Base-by-base conservation (phyloP, 2,329 filamentous ascomycete species). In the Stromatinia cepivora region DNA sequence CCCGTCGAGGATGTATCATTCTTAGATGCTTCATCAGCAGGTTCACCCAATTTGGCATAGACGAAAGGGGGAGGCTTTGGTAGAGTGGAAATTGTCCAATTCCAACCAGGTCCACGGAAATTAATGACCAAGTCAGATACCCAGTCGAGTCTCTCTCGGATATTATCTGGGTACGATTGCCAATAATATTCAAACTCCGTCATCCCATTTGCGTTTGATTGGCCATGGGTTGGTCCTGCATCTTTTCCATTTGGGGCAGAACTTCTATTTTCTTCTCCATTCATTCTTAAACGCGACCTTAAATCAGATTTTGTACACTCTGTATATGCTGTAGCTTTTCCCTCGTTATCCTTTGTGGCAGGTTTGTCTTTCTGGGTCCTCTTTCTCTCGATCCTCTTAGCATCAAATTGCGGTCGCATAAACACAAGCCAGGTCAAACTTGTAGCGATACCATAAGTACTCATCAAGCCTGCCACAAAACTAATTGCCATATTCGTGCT, bases 41-140 rank as follows among this genome's bases (percentile, higher is more conserved):
- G 76, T 48, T 82, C 74, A 15, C 72, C 78, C 45, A 80, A 79
- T 5, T 79, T 76, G 8, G 75, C 74, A 10, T 83, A 81, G 25
- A 81, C 78, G 31, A 79, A 76, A 2, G 85, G 82, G 3, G 81
- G 81, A 1, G 81, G 75, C 56, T 81, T 78, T 53, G 86, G 86
- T 3, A 87, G 78, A 34, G 81, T 81, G 0, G 83, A 76, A 54
- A 87, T 84, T 42, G 83, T 82, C 80, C 82, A 86, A 72, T 84
- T 87, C 87, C 87, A 90, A 48, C 87, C 87, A 39, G 83, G 81
- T 53, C 86, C 83, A 50, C 87, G 82, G 72, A 87, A 85, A 66
- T 84, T 84, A 42, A 80, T 79, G 20, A 83, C 78, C n/a, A 90
- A 80, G 72, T 89, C 87, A 22, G 82, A 74, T 0, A 82, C 79